Base-by-base conservation (phyloP, 352 stramenopile species). In the Globisporangium sylvaticum region DNA sequence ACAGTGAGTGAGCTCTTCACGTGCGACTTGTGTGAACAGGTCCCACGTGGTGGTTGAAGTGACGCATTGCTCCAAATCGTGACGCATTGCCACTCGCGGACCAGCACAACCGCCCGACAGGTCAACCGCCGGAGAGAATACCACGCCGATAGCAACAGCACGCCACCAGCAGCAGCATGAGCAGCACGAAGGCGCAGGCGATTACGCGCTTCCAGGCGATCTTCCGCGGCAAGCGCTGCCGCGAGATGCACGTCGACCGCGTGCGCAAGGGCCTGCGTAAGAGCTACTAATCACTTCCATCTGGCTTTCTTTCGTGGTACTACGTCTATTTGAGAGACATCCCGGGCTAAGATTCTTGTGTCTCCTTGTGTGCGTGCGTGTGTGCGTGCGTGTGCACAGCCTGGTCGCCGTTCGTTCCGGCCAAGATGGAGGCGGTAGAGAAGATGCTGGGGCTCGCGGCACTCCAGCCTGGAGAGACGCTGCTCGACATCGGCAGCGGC, bases 361-460 rank as follows among this genome's bases (percentile, higher is more conserved):
- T 37, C 25, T 32, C 8, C 4, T 50, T 48, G 42, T 32, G 46
- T 27, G 46, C 18, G 4, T 63, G 31, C 24, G 55, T 0, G 64
- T 66, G 61, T 66, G 12, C 34, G 55, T 20, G n/a, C 29, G 58
- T 34, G 22, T 22, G 7, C 64, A 34, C 59, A 91, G 83, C 81
- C 2, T 91, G 83, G 81, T 89, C 83, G 27, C 83, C 83, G 8
- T 91, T 89, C 44, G 78, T 90, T 24, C 83, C 83, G 3, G 81
- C 78, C 44, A 86, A 86, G 58, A 70, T 78, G 31, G 78, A 90
- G 37, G 83, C 83, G 1, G 81, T 88, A 2, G 44, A 68, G 46
- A 78, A 68, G 63, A 89, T 91, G 70, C 67, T 91, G 14, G 52
- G 59, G 24, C 63, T 89, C 24, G 79, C 74, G 4, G 64, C 52